Percentiles rank a stretch among this genome's conserved stretches.
Evolutionary conservation across 371 early-diverging fungal genomes (phyloP).

Genomic region (Vairimorpha ceranae): DNA sequence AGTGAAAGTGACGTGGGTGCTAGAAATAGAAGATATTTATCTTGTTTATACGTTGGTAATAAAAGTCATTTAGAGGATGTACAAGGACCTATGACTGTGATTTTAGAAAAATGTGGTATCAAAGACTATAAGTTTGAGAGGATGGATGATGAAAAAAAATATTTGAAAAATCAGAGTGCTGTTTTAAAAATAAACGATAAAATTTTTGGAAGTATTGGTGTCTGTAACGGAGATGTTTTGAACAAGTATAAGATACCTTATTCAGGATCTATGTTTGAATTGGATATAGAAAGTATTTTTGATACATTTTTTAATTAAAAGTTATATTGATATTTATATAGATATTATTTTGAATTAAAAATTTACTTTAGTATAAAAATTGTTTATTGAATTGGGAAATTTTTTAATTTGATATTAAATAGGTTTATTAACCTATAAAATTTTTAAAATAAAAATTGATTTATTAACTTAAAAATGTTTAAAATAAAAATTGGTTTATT

Average conservation of each 20-base stretch:
- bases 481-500: too few species aligned
- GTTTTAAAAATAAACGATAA: conserved; percentile 10
- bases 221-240: conserved; percentile 31
- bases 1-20: conserved; percentile 61
- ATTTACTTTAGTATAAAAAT: conserved; percentile 65
- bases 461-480: too few species aligned
- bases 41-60: conserved; percentile 76
- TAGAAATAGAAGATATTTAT: conserved; percentile 79
- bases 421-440: too few species aligned
- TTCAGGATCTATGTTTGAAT: conserved; percentile 44
- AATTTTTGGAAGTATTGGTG: conserved; percentile 41
- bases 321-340: background rate
- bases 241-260: conserved; percentile 42
- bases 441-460: too few species aligned
- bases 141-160: conserved; percentile 21
- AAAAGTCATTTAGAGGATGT: conserved; percentile 76
- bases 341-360: conserved; percentile 24
- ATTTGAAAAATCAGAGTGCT: conserved; percentile 43
- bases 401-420: conserved; percentile 56
- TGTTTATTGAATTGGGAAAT: conserved; percentile 62
- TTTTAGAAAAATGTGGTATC: conserved; percentile 37
- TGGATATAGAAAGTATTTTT: conserved; percentile 49
- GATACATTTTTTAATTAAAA: conserved; percentile 1
- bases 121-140: conserved; percentile 12
- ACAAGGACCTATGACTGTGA: conserved; percentile 38